Percentiles rank a stretch among this genome's conserved stretches.
Evolutionary conservation across 768 basidiomycete species (phyloP).

Genomic region (Pleurotus ostreatus): DNA sequence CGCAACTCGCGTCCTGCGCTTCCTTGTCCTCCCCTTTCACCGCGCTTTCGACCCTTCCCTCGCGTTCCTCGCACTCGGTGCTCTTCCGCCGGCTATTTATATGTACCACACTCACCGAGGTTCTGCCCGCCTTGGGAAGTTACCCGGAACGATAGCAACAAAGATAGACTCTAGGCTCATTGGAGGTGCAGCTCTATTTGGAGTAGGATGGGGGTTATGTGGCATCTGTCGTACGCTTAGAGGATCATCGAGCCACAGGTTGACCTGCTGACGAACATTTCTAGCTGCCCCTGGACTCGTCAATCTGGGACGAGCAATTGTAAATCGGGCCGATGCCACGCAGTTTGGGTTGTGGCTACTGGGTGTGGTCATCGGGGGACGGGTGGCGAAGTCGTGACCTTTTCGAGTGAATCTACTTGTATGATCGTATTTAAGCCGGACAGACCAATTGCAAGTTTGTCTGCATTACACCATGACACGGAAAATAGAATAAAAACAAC

Average conservation of each 20-base stretch:
- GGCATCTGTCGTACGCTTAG: slow-evolving; percentile 57
- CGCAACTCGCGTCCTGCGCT: slow-evolving; percentile 43
- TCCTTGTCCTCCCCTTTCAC: slow-evolving; percentile 47
- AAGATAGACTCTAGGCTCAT: slow-evolving; percentile 43
- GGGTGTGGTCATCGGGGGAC: slow-evolving; percentile 35
- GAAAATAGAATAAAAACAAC: neutral
- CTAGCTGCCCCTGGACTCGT: slow-evolving; percentile 61
- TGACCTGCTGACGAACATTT: neutral
- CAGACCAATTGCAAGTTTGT: slow-evolving; percentile 5
- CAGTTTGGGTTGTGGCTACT: slow-evolving; percentile 37
- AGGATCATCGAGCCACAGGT: neutral
- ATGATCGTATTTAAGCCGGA: no score
- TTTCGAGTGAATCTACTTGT: neutral
- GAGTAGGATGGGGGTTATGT: slow-evolving; percentile 57
- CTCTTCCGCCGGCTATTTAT: slow-evolving; percentile 39
- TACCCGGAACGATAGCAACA: slow-evolving; percentile 15
- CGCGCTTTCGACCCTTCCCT: slow-evolving; percentile 54
- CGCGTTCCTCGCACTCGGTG: slow-evolving; percentile 47
- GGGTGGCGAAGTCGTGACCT: slow-evolving; percentile 19
- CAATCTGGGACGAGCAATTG: slow-evolving; percentile 50
- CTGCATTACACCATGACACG: neutral
- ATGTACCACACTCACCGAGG: slow-evolving; percentile 43
- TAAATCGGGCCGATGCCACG: slow-evolving; percentile 26
- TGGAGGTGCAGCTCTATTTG: slow-evolving; percentile 51
- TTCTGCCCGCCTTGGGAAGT: slow-evolving; percentile 40